These are phyloP conservation scores for Oryza coarctata DNA, from an alignment of 176 grass and related monocot species.

Conservation along the genomic window DNA sequence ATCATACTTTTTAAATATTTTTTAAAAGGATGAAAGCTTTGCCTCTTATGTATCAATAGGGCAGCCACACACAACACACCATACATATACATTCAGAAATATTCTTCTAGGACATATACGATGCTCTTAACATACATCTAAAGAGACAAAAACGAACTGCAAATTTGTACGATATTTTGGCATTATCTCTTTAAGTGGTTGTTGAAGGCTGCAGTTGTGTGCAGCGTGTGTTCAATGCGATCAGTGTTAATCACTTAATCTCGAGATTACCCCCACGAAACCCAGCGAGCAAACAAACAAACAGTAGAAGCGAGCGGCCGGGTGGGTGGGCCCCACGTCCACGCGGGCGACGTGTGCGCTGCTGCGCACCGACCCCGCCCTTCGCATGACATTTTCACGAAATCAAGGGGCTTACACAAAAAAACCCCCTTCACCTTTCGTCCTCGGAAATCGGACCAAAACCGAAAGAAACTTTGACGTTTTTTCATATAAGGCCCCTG, in stretches of 20 bases:
- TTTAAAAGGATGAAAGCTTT: too few species aligned
- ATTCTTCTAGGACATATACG: too few species aligned
- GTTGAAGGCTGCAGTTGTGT: too few species aligned
- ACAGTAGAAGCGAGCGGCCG: background rate
- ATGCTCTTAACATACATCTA: too few species aligned
- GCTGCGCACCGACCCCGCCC: background rate
- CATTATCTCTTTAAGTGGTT: too few species aligned
- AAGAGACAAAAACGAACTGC: too few species aligned
- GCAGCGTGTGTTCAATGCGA: too few species aligned
- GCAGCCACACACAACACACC: too few species aligned
- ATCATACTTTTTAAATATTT: too few species aligned
- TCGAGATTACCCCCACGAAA: conserved; percentile 7
- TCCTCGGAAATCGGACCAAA: background rate
- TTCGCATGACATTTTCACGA: background rate
- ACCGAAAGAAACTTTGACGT: background rate
- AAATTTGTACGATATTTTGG: too few species aligned
- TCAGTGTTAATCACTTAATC: background rate
- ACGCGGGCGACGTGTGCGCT: background rate
- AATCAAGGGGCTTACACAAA: background rate
- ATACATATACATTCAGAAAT: too few species aligned
- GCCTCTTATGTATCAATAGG: too few species aligned
- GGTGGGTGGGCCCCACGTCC: background rate
- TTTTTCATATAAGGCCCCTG: background rate
- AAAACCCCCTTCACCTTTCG: background rate
- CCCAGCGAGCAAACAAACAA: background rate